These are phyloP conservation scores for Astragalus membranaceus DNA, from an alignment of 306 rosid species.

Conservation along the genomic window DNA sequence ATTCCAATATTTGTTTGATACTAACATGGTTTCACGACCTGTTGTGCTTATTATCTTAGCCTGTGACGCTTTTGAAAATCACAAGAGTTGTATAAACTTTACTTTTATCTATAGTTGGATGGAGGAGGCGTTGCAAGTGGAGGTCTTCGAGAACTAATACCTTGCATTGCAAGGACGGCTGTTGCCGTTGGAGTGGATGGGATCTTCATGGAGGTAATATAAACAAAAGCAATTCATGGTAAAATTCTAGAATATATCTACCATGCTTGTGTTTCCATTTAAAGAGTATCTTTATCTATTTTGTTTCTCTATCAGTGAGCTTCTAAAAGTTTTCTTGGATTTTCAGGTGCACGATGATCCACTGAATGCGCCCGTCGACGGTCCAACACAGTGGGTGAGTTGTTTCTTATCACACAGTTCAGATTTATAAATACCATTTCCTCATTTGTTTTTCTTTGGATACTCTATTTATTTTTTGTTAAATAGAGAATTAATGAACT, in stretches of 20 bases:
- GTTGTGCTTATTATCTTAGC: background rate
- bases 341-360: slow-evolving; percentile 95
- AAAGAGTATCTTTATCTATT: background rate
- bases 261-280: background rate
- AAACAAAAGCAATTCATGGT: background rate
- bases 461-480: background rate
- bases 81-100: background rate
- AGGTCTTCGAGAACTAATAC: slow-evolving; percentile 92
- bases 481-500: background rate
- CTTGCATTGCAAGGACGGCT: slow-evolving; percentile 94
- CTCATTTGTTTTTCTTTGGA: background rate
- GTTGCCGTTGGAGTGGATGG: slow-evolving; percentile 98
- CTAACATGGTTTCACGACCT: background rate
- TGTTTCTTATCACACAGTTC: background rate
- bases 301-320: slow-evolving; percentile 1
- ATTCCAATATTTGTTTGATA: background rate
- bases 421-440: background rate
- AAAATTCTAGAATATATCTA: background rate
- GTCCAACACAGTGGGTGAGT: slow-evolving; percentile 98
- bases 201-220: slow-evolving; percentile 89
- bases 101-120: slow-evolving; percentile 50
- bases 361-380: slow-evolving; percentile 87
- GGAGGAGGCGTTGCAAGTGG: slow-evolving; percentile 99
- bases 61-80: background rate
- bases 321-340: slow-evolving; percentile 20